Percentiles rank a stretch among this genome's conserved stretches.
These are phyloP conservation scores for Botrytis squamosa DNA, from an alignment of 2,329 filamentous ascomycete genomes.

Conservation along the genomic window DNA sequence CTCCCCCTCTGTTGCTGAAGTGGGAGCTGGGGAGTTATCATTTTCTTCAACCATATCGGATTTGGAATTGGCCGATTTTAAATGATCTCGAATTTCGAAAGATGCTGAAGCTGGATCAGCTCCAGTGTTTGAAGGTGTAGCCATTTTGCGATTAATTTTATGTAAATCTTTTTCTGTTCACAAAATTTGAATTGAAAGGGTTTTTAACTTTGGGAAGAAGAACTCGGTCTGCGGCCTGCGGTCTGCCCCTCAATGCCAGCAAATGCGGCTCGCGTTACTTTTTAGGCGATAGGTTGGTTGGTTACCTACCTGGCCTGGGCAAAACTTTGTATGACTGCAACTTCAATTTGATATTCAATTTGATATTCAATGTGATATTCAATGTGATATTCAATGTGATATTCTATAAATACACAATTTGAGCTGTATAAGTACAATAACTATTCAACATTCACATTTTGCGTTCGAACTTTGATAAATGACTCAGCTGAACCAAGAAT, in stretches of 20 bases:
- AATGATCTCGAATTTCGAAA: slow-evolving; percentile 24
- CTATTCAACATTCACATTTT: background rate
- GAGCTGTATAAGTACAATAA: background rate
- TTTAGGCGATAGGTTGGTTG: background rate
- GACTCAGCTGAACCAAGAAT: background rate
- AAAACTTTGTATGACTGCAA: slow-evolving; percentile 1
- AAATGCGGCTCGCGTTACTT: slow-evolving; percentile 14
- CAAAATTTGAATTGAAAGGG: background rate
- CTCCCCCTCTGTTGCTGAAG: slow-evolving; percentile 26
- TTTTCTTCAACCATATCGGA: slow-evolving; percentile 32
- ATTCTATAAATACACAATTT: background rate
- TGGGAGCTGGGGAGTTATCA: slow-evolving; percentile 34
- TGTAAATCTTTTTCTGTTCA: slow-evolving; percentile 1
- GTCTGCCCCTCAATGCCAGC: slow-evolving; percentile 20
- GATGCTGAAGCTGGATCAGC: slow-evolving; percentile 24
- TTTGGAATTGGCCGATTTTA: slow-evolving; percentile 22
- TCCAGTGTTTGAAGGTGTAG: slow-evolving; percentile 31
- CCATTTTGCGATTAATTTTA: slow-evolving; percentile 8
- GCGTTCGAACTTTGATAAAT: background rate
- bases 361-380: background rate
- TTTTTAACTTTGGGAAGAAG: slow-evolving; percentile 5
- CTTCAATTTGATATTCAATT: background rate
- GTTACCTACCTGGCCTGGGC: background rate
- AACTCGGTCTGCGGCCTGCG: slow-evolving; percentile 17
- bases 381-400: background rate